Base-by-base conservation (phyloP, 192 early-diverging fungal species). In the Coemansia sp. region DNA sequence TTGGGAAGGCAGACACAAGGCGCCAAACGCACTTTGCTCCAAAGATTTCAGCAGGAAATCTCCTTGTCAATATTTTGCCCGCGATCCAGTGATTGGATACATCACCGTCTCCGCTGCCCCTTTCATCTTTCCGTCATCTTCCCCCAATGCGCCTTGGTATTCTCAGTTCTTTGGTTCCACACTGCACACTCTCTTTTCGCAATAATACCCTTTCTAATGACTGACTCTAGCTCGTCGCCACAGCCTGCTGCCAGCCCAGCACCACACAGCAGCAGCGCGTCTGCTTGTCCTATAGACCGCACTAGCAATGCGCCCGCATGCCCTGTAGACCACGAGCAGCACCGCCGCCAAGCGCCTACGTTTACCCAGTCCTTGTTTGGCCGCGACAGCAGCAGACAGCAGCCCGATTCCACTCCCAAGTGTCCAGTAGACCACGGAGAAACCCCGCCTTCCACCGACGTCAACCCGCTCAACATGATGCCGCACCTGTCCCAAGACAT, bases 401-500 rank as follows among this genome's bases (percentile, higher is more conserved):
- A 41, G 47, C 47, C 36, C n/a, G n/a, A n/a, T n/a, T n/a, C n/a
- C n/a, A n/a, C n/a, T n/a, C 34, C 48, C 53, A 70, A 60, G 26
- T 85, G 83, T 35, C 83, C 83, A 13, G 81, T 85, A 19, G 79
- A 86, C 63, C 80, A 84, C 46, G 11, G 19, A 11, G 21, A 57
- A 17, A 27, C 32, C 25, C 36, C 31, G 30, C 19, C 31, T 52
- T 10, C 58, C 6, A 22, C 54, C 47, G 10, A n/a, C n/a, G 58
- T 96, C n/a, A 91, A 91, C 58, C 85, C 89, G 4, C 79, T 83
- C 25, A 98, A 98, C 82, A 91, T 90, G 82, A 96, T 98, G 83
- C 95, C 95, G 3, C 59, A 60, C 13, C 74, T 94, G 13, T 53
- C 82, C 5, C 90, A 98, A 57, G 50, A 60, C 17, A 83, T 78